A percentile compares a stretch with the other conserved stretches of the same genome.
Conservation (phyloP, 2,329 filamentous ascomycete genomes). For the Fusarium compactum region DNA sequence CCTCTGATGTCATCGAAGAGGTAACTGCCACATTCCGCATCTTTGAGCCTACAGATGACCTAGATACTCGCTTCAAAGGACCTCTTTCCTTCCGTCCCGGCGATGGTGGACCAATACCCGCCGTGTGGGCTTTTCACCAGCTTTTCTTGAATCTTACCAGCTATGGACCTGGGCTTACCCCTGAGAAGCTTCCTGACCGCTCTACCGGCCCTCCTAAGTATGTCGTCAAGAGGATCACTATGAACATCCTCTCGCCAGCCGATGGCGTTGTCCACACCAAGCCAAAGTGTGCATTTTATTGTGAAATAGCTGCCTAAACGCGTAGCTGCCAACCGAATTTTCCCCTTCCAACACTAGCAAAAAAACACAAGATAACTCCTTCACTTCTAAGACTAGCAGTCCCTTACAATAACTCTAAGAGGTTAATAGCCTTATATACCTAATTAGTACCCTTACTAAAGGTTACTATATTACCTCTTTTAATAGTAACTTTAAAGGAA, state of each 20-base stretch:
- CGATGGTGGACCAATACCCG: background rate
- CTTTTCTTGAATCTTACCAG: background rate
- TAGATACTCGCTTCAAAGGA: background rate
- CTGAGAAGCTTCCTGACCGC: no score
- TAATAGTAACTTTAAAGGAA: no score
- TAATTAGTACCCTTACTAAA: no score
- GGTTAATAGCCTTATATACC: no score
- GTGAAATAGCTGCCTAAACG: no score
- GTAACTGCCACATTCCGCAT: constrained; percentile 13
- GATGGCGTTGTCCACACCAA: constrained; percentile 9
- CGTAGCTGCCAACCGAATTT: no score
- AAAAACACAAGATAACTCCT: no score
- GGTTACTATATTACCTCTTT: no score
- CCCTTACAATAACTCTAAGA: no score
- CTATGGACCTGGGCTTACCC: background rate
- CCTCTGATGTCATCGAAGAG: constrained; percentile 4
- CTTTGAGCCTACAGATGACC: constrained; percentile 14
- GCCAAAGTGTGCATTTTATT: no score
- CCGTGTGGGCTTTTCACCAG: background rate
- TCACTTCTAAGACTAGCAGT: no score
- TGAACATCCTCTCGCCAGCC: constrained; percentile 11
- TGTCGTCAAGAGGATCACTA: constrained; percentile 3
- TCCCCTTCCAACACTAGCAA: no score
- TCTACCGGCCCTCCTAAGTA: background rate
- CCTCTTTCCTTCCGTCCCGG: background rate